Percentiles rank a stretch among this genome's conserved stretches.
Evolutionary conservation across 2,329 filamentous ascomycete genomes (phyloP).

Genomic region (Aspergillus calidoustus): DNA sequence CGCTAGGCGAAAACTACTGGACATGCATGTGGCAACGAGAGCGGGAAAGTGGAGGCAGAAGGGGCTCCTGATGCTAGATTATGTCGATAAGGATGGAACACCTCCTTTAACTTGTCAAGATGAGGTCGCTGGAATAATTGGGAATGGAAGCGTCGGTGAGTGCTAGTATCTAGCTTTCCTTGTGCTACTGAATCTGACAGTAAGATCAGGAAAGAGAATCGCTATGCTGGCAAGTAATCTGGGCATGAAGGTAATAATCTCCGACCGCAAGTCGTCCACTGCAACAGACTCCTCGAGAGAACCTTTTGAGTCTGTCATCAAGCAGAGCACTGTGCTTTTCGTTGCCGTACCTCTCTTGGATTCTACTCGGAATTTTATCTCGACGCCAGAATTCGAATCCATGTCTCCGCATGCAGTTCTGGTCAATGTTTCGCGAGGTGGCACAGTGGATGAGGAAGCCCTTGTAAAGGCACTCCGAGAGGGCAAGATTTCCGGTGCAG

Average conservation of each 20-base stretch:
- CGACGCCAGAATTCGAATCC: conserved; percentile 45
- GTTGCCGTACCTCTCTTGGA: conserved; percentile 36
- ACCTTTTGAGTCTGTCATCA: conserved; percentile 37
- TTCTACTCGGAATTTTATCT: conserved; percentile 41
- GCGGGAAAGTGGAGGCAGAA: conserved; percentile 48
- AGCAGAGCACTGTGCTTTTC: conserved; percentile 36
- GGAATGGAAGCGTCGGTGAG: conserved; percentile 54
- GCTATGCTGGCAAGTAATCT: conserved; percentile 50
- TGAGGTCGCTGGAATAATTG: conserved; percentile 55
- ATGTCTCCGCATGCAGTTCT: conserved; percentile 53
- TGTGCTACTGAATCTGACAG: conserved; percentile 6
- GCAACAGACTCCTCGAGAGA: conserved; percentile 18
- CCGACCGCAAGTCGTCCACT: conserved; percentile 49
- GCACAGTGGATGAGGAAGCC: conserved; percentile 56
- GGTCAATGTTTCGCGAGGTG: conserved; percentile 57
- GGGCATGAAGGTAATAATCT: conserved; percentile 55
- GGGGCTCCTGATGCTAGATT: conserved; percentile 41
- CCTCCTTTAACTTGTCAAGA: conserved; percentile 53
- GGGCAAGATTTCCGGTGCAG: conserved; percentile 54
- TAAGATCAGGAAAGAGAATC: conserved; percentile 43
- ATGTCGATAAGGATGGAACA: conserved; percentile 30
- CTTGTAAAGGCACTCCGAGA: conserved; percentile 51
- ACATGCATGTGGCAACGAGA: conserved; percentile 41
- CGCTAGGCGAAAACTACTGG: conserved; percentile 47
- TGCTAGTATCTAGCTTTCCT: not conserved